Evolutionary conservation across 768 basidiomycete genomes (phyloP), one percentile per base, ranked within the genome.

Genomic region (Psilocybe sp.): DNA sequence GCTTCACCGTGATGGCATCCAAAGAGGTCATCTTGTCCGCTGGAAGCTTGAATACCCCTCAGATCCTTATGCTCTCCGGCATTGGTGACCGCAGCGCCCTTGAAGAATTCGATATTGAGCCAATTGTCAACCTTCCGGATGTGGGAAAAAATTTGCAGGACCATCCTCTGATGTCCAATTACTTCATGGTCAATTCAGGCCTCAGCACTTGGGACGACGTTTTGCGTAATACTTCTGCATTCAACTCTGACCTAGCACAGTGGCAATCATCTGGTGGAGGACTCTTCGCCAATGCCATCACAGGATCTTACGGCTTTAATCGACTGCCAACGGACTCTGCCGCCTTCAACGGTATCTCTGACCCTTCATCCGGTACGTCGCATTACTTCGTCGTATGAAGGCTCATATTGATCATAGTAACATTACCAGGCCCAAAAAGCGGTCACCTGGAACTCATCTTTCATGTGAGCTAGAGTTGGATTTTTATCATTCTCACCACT

Each of bases 81-180:
- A 69, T 71, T 43, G 69, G 70, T 5, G 43, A 46, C n/a, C 55
- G 61, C 2, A 19, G 43, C 12, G 16, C 47, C 0, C 44, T 67
- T 4, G 54, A 59, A 1, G 41, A 57, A 0, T 56, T 75, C 10
- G 73, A 68, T 1, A 63, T 69, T 37, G 28, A 40, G 13, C 44
- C 60, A 5, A 28, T 61, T 2, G 47, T 65, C 34, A 40, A 66
- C 32, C 58, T 65, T 4, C 67, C 69, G 1, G 46, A 44, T n/a
- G 62, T 71, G n/a, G 68, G 65, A 8, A 44, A 59, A 43, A 64
- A 69, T 41, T 53, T 67, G 4, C 56, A 51, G 11, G 69, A 69
- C 38, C 66, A 71, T 44, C 45, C 60, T 5, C 44, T 60, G 13
- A 20, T 66, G 5, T 20, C 41, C 1, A 33, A 54, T 40, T 16